phyloP scores from a whole-genome alignment of 768 basidiomycete genomes.

The Lactifluus hygrophoroides region DNA sequence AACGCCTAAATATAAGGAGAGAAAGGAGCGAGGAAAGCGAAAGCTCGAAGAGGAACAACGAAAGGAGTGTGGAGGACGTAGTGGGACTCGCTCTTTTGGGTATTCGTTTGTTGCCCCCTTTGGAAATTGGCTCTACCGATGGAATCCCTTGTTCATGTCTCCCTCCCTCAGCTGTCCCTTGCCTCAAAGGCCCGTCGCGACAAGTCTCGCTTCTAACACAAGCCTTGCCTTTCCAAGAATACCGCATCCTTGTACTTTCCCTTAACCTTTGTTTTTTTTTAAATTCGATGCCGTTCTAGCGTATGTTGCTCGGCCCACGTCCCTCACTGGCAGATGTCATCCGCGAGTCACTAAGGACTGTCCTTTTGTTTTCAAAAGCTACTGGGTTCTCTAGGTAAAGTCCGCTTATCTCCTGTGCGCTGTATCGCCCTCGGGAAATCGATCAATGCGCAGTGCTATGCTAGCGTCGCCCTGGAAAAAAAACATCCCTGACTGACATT shows the following conservation, averaged over 20 bases:
- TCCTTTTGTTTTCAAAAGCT: neutral
- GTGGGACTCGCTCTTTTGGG: constrained; percentile 12
- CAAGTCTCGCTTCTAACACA: neutral
- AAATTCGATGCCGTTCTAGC: neutral
- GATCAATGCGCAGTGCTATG: neutral
- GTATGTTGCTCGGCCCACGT: neutral
- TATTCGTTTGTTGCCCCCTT: constrained; percentile 19
- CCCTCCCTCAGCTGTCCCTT: neutral
- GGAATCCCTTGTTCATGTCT: constrained; percentile 1
- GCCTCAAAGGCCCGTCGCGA: neutral
- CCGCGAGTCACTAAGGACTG: too few relatives aligned
- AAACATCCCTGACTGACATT: neutral
- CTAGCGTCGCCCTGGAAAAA: neutral
- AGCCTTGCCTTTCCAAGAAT: constrained; percentile 15
- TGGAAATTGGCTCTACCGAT: constrained; percentile 4
- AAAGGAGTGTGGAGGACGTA: neutral
- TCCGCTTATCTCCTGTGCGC: neutral
- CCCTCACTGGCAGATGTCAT: too few relatives aligned
- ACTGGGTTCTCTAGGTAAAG: neutral
- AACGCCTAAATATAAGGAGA: constrained; percentile 19
- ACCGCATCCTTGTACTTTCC: constrained; percentile 8
- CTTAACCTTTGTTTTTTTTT: neutral
- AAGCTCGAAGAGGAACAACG: constrained; percentile 20
- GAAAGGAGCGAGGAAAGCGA: constrained; percentile 5
- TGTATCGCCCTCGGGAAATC: neutral